Conservation (phyloP, 1,284 basidiomycete species). For the Rhodotorula sp. region DNA sequence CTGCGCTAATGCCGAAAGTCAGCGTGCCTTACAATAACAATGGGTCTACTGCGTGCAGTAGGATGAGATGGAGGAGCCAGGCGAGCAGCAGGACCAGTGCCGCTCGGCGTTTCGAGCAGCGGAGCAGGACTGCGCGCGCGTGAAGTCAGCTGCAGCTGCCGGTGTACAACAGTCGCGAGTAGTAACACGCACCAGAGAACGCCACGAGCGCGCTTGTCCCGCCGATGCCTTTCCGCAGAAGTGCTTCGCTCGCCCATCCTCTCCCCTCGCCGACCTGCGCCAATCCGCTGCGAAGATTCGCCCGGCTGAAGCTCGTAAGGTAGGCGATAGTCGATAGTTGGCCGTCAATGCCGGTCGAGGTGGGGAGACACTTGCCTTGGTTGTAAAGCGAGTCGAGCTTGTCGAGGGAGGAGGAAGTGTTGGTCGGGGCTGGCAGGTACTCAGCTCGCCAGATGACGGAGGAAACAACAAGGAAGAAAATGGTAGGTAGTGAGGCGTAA, state of each 20-base stretch:
- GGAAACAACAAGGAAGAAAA: constrained; percentile 27
- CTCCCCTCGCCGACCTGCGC: constrained; percentile 17
- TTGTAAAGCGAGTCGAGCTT: background rate
- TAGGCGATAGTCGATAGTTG: background rate
- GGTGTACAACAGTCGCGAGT: background rate
- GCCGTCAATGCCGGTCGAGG: background rate
- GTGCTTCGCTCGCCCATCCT: constrained; percentile 33
- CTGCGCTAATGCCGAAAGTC: no score
- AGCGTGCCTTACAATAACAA: background rate
- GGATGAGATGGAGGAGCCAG: constrained; percentile 20
- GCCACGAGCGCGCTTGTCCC: constrained; percentile 25
- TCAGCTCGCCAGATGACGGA: constrained; percentile 30
- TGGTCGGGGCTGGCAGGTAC: constrained; percentile 10
- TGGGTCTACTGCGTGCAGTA: constrained; percentile 21
- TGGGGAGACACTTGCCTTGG: background rate
- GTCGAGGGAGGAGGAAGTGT: background rate
- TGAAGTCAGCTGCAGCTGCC: background rate
- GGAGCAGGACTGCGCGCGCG: constrained; percentile 4
- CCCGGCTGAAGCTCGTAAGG: constrained; percentile 13
- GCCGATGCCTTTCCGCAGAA: constrained; percentile 30
- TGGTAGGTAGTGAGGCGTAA: constrained; percentile 26
- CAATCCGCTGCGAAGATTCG: constrained; percentile 10
- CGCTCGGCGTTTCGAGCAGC: background rate
- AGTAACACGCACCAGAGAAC: constrained; percentile 15
- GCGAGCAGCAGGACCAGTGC: constrained; percentile 12